Percentiles rank a stretch among this genome's conserved stretches.
Conservation (phyloP, 371 early-diverging fungal genomes). For the Mucor lusitanicus region DNA sequence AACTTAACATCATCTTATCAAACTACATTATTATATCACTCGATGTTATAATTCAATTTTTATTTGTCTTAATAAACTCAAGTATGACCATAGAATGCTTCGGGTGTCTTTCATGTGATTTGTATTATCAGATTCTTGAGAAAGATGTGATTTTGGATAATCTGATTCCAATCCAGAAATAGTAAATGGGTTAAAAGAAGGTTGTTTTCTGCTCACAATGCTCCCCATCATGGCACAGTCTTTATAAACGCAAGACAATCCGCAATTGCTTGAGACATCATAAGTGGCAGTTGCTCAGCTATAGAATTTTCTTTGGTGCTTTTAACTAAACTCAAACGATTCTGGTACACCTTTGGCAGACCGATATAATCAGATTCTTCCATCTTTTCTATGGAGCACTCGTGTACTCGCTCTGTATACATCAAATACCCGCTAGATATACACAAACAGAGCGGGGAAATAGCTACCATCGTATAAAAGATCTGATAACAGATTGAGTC, state of each 20-base stretch:
- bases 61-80: conserved; percentile 5
- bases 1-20: background rate
- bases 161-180: background rate
- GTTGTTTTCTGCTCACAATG: background rate
- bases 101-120: background rate
- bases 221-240: background rate
- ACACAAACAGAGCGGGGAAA: background rate
- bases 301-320: background rate
- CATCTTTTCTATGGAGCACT: background rate
- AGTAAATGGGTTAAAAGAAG: background rate
- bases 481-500: background rate
- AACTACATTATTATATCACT: conserved; percentile 1
- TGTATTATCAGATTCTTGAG: background rate
- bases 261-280: background rate
- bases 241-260: background rate
- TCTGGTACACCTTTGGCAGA: background rate
- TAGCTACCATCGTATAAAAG: background rate
- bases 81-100: background rate
- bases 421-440: background rate
- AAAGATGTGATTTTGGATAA: background rate
- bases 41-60: conserved; percentile 2
- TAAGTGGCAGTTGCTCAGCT: background rate
- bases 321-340: background rate
- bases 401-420: background rate
- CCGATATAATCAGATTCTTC: background rate